Evolutionary conservation across 176 grass and related monocot genomes (phyloP), one percentile per base, ranked within the genome.

Genomic region (Alloteropsis semialata): DNA sequence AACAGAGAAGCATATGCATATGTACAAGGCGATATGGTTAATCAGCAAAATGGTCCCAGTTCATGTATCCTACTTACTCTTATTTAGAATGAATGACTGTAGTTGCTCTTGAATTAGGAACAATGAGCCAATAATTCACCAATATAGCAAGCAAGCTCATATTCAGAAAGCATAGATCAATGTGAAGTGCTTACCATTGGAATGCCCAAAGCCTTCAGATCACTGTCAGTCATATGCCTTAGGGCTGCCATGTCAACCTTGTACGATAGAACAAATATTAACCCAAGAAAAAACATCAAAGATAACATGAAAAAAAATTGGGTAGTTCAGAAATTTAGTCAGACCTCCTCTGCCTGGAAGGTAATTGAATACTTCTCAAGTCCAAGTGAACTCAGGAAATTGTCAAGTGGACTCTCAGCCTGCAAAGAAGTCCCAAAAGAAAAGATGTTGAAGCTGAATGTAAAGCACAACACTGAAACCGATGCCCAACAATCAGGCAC

Each of bases 221-320:
- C 96, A 38, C 82, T 73, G 73, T 99, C 96, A 51, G 87, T 99
- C 96, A 99, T 99, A 83, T 99, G 96, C 69, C 88, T 84, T 63
- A 99, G 91, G 83, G 96, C 93, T 53, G 85, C 82, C 93, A 96
- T 96, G 89, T 99, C 96, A 88, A 99, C 89, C 96, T 99, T 85
- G 61, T 78, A 46, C 22, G 65, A 58, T 24, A 80, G 73, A 69
- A 76, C 66, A 85, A 65, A 32, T 69, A 61, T 72, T 81, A 88
- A 94, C 56, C 21, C 49, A 51, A 51, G 49, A 25, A 76, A 87
- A 82, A 34, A 74, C 2, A 42, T 17, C 33, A 69, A 79, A 76
- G 60, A 59, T 27, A 57, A 54, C 7, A 78, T 62, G 37, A 33
- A 51, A 34, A 48, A 33, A 51, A 34, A 48, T 49, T 65, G 39